Percentiles rank a stretch among this genome's conserved stretches.
Evolutionary conservation across 345 rosid species (phyloP).

Genomic region (Eucalyptus rudis): DNA sequence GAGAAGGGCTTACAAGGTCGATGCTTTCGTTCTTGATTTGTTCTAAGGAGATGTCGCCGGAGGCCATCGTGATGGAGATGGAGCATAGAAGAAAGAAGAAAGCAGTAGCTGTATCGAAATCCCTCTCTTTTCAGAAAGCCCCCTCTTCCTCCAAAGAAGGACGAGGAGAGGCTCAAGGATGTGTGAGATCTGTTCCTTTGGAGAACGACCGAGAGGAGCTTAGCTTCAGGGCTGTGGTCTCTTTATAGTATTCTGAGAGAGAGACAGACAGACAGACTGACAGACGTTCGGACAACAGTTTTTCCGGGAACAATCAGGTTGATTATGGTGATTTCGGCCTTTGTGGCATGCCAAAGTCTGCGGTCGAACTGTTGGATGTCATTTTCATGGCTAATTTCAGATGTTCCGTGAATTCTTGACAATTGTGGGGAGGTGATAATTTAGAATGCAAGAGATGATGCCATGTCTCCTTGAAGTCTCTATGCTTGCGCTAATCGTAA

Average conservation of each 20-base stretch:
- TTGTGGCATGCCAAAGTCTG: background rate
- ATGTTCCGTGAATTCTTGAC: background rate
- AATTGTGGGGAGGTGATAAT: background rate
- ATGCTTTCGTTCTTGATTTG: slow-evolving; percentile 1
- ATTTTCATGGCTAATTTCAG: background rate
- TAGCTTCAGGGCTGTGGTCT: background rate
- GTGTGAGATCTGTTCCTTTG: background rate
- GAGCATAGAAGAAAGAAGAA: background rate
- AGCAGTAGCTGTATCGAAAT: background rate
- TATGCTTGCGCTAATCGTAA: background rate
- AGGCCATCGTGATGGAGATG: background rate
- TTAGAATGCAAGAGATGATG: background rate
- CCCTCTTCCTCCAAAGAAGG: background rate
- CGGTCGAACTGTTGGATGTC: background rate
- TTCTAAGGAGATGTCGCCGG: background rate
- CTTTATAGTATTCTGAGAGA: background rate
- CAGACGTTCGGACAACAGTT: background rate
- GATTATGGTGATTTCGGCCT: background rate
- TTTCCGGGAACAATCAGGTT: background rate
- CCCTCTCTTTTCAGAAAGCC: background rate
- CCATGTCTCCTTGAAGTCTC: background rate
- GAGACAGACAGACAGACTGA: background rate
- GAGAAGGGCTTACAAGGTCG: background rate
- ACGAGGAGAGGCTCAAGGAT: background rate
- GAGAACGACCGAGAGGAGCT: background rate